Percentiles rank a stretch among this genome's conserved stretches.
Evolutionary conservation across 176 grass and related monocot genomes (phyloP).

Genomic region (Phragmites australis): DNA sequence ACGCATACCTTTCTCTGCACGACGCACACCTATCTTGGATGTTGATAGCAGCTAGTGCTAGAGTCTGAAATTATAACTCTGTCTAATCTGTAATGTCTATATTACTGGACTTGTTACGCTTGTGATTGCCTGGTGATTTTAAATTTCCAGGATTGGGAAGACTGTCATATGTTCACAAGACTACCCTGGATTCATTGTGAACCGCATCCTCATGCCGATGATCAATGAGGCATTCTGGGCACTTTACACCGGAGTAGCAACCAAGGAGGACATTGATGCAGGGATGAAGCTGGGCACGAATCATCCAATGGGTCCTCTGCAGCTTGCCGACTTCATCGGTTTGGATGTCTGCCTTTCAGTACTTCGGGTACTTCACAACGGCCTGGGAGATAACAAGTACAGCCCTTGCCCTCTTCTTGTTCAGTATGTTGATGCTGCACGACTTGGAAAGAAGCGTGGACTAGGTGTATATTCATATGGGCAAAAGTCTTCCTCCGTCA

Average conservation of each 20-base stretch:
- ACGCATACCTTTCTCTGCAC: not conserved
- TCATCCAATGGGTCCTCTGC: constrained; percentile 91
- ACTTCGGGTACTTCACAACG: constrained; percentile 75
- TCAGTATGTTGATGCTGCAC: constrained; percentile 91
- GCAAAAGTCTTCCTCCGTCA: constrained; percentile 35
- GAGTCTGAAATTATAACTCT: not conserved
- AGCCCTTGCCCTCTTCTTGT: constrained; percentile 89
- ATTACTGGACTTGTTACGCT: not conserved
- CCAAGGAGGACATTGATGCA: constrained; percentile 89
- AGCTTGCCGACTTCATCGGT: constrained; percentile 92
- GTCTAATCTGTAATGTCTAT: not conserved
- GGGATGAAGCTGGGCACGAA: constrained; percentile 97
- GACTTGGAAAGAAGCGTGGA: constrained; percentile 75
- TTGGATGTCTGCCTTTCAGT: constrained; percentile 91
- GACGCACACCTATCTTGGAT: not conserved
- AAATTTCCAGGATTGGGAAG: constrained; percentile 68
- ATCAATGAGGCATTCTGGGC: constrained; percentile 92
- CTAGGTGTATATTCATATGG: constrained; percentile 75
- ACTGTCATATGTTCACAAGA: constrained; percentile 85
- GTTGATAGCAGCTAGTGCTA: not conserved
- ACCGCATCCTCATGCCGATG: constrained; percentile 94
- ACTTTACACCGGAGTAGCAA: constrained; percentile 77
- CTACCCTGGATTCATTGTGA: constrained; percentile 93
- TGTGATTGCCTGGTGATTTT: constrained; percentile 23
- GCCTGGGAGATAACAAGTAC: constrained; percentile 90